phyloP scores from a whole-genome alignment of 306 rosid species.

The Dalbergia cultrata region DNA sequence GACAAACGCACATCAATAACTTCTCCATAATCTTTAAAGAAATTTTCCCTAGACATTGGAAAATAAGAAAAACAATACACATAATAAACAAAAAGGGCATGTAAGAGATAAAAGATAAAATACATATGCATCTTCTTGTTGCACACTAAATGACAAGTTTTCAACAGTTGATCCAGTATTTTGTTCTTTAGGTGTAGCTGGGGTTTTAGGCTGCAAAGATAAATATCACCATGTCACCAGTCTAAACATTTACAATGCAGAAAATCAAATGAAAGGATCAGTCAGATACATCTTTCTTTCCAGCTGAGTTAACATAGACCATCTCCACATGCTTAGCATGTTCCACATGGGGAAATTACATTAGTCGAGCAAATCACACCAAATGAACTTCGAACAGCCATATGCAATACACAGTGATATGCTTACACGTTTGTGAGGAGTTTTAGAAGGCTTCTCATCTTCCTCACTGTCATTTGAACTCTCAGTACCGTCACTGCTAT shows the following conservation, averaged over 20 bases:
- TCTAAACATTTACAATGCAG: not conserved
- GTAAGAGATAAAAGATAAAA: too few relatives aligned
- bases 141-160: constrained; percentile 64
- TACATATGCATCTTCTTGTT: constrained; percentile 73
- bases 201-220: constrained; percentile 72
- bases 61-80: not conserved
- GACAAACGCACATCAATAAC: constrained; percentile 79
- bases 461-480: constrained; percentile 56
- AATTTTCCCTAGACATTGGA: constrained; percentile 57
- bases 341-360: not conserved
- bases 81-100: not conserved
- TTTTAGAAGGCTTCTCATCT: constrained; percentile 51
- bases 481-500: constrained; percentile 46
- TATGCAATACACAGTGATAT: not conserved
- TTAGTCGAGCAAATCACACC: not conserved
- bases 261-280: not conserved
- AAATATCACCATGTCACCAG: not conserved
- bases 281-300: constrained; percentile 59
- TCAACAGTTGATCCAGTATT: constrained; percentile 60
- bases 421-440: constrained; percentile 63
- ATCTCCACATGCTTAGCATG: constrained; percentile 75
- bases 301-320: constrained; percentile 66
- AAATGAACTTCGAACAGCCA: not conserved
- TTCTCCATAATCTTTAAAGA: constrained; percentile 76
- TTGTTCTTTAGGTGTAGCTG: constrained; percentile 57